Conservation (phyloP, 2,329 filamentous ascomycete species). For the Didymella segeticola region DNA sequence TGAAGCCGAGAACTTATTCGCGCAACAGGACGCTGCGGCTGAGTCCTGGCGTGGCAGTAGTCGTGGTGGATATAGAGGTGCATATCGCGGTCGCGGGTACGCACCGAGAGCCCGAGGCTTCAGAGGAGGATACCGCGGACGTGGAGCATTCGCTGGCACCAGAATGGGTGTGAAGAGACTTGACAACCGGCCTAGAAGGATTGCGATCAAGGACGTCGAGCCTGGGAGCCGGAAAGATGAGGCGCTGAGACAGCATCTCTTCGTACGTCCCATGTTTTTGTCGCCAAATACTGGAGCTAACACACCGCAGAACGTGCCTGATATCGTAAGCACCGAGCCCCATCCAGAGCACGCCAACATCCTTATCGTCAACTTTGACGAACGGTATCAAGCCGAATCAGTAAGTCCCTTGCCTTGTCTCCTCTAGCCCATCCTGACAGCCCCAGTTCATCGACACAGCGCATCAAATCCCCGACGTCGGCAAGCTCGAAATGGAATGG, state of each 20-base stretch:
- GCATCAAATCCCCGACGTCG: slow-evolving; percentile 67
- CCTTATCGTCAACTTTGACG: slow-evolving; percentile 52
- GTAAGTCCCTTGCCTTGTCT: slow-evolving; percentile 25
- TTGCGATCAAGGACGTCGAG: slow-evolving; percentile 69
- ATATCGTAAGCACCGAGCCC: slow-evolving; percentile 47
- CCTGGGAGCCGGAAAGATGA: slow-evolving; percentile 70
- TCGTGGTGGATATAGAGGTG: slow-evolving; percentile 35
- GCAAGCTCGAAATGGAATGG: slow-evolving; percentile 72
- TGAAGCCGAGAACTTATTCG: slow-evolving; percentile 70
- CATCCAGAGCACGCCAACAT: slow-evolving; percentile 49
- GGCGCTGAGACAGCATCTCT: slow-evolving; percentile 71
- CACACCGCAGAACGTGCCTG: slow-evolving; percentile 30
- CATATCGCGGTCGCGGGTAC: slow-evolving; percentile 19
- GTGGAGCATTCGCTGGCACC: slow-evolving; percentile 39
- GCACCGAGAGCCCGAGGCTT: slow-evolving; percentile 49
- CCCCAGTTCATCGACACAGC: slow-evolving; percentile 59
- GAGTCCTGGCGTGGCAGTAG: slow-evolving; percentile 22
- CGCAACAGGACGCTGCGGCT: slow-evolving; percentile 56
- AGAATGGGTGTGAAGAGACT: slow-evolving; percentile 66
- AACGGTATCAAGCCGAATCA: slow-evolving; percentile 70
- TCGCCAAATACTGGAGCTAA: slow-evolving; percentile 1
- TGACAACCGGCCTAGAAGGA: slow-evolving; percentile 75
- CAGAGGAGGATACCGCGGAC: slow-evolving; percentile 54
- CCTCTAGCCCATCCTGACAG: not conserved
- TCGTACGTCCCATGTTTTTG: slow-evolving; percentile 47